These are phyloP conservation scores for Pseudogymnoascus sp. DNA, from an alignment of 2,329 filamentous ascomycete species.

Conservation along the genomic window DNA sequence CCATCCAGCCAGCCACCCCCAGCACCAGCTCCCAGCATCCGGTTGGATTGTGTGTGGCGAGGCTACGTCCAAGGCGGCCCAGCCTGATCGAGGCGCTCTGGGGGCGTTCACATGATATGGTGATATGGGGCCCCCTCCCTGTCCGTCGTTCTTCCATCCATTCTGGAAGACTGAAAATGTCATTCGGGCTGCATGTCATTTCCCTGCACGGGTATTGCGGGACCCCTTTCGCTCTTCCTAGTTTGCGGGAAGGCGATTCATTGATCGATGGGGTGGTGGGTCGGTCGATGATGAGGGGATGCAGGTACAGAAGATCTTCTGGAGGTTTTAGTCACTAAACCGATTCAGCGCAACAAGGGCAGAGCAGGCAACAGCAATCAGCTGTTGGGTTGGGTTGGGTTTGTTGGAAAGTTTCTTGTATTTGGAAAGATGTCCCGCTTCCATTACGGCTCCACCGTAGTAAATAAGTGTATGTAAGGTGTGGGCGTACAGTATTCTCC, in stretches of 20 bases:
- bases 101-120: background rate
- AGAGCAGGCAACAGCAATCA: background rate
- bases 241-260: background rate
- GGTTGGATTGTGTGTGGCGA: background rate
- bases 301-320: background rate
- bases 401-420: background rate
- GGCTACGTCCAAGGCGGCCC: background rate
- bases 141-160: background rate
- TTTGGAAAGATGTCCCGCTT: background rate
- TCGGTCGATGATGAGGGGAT: background rate
- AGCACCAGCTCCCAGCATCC: background rate
- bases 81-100: background rate
- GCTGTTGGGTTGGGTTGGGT: background rate
- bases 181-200: background rate
- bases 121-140: background rate
- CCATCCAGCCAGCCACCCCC: background rate
- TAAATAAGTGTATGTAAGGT: background rate
- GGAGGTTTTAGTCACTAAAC: no score
- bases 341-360: no score
- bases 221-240: background rate
- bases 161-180: background rate
- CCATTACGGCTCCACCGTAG: background rate
- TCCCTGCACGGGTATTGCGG: background rate
- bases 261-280: background rate
- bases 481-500: background rate